Base-by-base conservation (phyloP, 2,329 filamentous ascomycete species). In the Alternaria arborescens region DNA sequence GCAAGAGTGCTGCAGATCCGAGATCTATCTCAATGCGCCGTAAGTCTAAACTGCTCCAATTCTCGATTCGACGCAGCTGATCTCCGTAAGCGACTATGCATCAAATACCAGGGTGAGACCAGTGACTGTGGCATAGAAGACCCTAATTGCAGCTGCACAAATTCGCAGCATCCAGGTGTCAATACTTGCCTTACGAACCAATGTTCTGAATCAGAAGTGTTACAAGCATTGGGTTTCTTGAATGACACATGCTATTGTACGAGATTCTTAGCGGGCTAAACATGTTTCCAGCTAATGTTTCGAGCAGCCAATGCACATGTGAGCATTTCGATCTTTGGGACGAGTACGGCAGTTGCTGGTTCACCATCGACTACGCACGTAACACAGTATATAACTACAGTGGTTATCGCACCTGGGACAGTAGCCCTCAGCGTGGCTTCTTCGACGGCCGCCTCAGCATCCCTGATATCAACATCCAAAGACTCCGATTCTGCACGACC, bases 141-240 rank as follows among this genome's bases (percentile, higher is more conserved):
- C n/a, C 2, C 8, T 11, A 8, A 20, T 40, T 40, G 38, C 38
- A 40, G n/a, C 6, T 20, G 38, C 8, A 1, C 32, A 36, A 36
- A 36, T 36, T 36, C 32, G 14, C 32, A 12, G 0, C 1, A 36
- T 11, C 14, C 14, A 36, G 0, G 5, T 36, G 5, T 36, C 32
- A 0, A 14, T 1, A 14, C 14, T 6, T 36, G 32, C 32, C 14
- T 36, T 14, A 1, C 10, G 28, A 5, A 3, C 32, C 1, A 7
- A 16, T 36, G 14, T 14, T 14, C 32, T 36, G 6, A 6, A 14
- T 16, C 32, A 7, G 32, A 36, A 2, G 1, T 6, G 0, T 5
- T 1, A 20, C 8, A 20, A 10, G n/a, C 38, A 20, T 20, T 10
- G 1, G 2, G 0, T 18, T 20, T 20, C n/a, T 11, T 40, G 0